Evolutionary conservation across 257 asterid species (phyloP).

Genomic region (Eucommia ulmoides): DNA sequence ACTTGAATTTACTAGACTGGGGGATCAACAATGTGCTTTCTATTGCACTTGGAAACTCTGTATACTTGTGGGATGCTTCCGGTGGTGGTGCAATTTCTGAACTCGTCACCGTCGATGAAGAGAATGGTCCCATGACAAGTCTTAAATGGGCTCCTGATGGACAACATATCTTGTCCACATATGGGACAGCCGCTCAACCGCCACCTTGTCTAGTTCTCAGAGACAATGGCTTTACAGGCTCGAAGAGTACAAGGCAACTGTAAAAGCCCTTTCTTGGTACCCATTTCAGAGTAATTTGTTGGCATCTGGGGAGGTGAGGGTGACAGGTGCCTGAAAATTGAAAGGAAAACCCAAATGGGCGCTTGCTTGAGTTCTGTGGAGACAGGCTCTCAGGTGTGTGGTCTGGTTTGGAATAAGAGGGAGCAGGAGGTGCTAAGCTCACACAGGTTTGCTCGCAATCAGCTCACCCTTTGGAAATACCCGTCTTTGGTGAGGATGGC

Average conservation of each 20-base stretch:
- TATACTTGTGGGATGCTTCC: constrained; percentile 89
- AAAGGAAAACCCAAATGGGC: constrained; percentile 96
- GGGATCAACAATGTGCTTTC: constrained; percentile 87
- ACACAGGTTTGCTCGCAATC: constrained; percentile 85
- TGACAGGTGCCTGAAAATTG: constrained; percentile 65
- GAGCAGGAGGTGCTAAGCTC: constrained; percentile 86
- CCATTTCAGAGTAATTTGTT: constrained; percentile 78
- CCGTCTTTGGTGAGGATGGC: constrained; percentile 43
- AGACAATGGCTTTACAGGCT: constrained; percentile 81
- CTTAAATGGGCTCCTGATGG: constrained; percentile 98
- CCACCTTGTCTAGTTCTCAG: constrained; percentile 50
- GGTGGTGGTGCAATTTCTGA: constrained; percentile 62
- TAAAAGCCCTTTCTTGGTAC: constrained; percentile 96
- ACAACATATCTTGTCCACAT: constrained; percentile 60
- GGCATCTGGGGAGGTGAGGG: constrained; percentile 94
- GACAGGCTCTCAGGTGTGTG: constrained; percentile 87
- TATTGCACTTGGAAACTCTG: constrained; percentile 72
- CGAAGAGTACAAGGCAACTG: constrained; percentile 86
- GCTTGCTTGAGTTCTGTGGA: constrained; percentile 87
- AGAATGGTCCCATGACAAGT: constrained; percentile 78
- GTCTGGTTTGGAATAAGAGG: constrained; percentile 81
- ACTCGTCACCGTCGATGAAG: constrained; percentile 69
- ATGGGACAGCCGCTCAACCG: constrained; percentile 71
- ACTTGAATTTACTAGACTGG: constrained; percentile 85
- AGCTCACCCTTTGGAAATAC: constrained; percentile 61